phyloP scores from a whole-genome alignment of 768 basidiomycete genomes.

The Amyloporia xantha region DNA sequence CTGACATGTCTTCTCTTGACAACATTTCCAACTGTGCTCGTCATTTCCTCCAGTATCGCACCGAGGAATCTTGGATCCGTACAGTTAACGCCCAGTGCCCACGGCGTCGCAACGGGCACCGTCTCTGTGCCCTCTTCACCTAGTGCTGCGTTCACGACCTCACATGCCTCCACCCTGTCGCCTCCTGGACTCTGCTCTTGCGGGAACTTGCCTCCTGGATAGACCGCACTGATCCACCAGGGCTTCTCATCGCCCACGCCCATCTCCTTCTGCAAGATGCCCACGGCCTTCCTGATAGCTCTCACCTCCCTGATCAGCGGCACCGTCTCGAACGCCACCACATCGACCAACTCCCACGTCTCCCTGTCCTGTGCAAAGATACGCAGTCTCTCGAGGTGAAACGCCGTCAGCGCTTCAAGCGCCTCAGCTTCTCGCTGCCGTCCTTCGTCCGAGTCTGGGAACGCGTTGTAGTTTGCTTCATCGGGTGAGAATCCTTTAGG shows the following conservation, averaged over 20 bases:
- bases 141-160: slow-evolving; percentile 38
- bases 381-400: slow-evolving; percentile 57
- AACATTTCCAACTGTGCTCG: slow-evolving; percentile 1
- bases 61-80: slow-evolving; percentile 26
- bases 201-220: slow-evolving; percentile 43
- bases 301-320: slow-evolving; percentile 58
- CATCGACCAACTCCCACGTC: slow-evolving; percentile 52
- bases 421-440: slow-evolving; percentile 30
- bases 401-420: slow-evolving; percentile 46
- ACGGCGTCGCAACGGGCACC: slow-evolving; percentile 28
- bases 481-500: slow-evolving; percentile 28
- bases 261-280: slow-evolving; percentile 21
- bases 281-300: slow-evolving; percentile 60
- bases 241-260: slow-evolving; percentile 34
- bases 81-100: slow-evolving; percentile 72
- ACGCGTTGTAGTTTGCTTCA: slow-evolving; percentile 38
- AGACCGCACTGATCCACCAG: slow-evolving; percentile 74
- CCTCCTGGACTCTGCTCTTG: slow-evolving; percentile 28
- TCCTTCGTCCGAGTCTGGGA: slow-evolving; percentile 23
- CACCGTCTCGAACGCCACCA: slow-evolving; percentile 73
- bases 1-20: slow-evolving; percentile 6
- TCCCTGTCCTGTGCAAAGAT: slow-evolving; percentile 42
- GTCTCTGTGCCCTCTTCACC: slow-evolving; percentile 10
- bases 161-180: slow-evolving; percentile 24
- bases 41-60: slow-evolving; percentile 2